phyloP scores from a whole-genome alignment of 2,329 filamentous ascomycete genomes.

The Fusarium sp. region DNA sequence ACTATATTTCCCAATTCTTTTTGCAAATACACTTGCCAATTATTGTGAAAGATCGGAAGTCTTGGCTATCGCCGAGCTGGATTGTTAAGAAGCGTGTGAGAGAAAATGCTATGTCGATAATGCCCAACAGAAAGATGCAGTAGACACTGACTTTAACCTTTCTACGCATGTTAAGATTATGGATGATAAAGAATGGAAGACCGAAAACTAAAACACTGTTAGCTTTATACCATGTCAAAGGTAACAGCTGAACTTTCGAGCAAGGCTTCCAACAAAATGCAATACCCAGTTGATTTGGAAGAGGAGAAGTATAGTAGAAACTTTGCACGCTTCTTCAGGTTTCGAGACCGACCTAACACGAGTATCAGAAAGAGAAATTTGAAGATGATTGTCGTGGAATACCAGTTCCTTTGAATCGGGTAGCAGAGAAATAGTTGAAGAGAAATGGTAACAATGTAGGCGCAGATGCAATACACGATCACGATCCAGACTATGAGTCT shows the following conservation, averaged over 20 bases:
- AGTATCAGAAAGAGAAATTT: fast-evolving
- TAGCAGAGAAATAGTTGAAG: slow-evolving; percentile 25
- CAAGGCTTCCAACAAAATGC: slow-evolving; percentile 25
- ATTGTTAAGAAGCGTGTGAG: slow-evolving; percentile 33
- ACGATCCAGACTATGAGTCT: slow-evolving; percentile 7
- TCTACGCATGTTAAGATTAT: slow-evolving; percentile 26
- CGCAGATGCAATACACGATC: neutral
- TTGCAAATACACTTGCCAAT: neutral
- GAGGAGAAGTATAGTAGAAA: neutral
- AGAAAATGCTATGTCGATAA: slow-evolving; percentile 38
- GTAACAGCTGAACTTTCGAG: neutral
- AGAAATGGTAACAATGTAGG: slow-evolving; percentile 3
- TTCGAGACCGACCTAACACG: neutral
- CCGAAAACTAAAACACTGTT: neutral
- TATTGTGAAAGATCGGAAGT: slow-evolving; percentile 28
- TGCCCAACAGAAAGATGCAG: slow-evolving; percentile 28
- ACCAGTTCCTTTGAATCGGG: slow-evolving; percentile 33
- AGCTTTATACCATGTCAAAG: fast-evolving
- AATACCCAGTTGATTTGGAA: slow-evolving; percentile 29
- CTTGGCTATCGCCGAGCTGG: neutral
- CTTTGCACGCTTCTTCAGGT: neutral
- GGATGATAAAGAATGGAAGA: slow-evolving; percentile 16
- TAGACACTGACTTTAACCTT: slow-evolving; percentile 28
- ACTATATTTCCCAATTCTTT: fast-evolving
- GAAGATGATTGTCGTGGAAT: fast-evolving